A percentile compares a stretch with the other conserved stretches of the same genome.
Conservation (phyloP, 352 stramenopile species). For the Peronosclerospora sorghi region DNA sequence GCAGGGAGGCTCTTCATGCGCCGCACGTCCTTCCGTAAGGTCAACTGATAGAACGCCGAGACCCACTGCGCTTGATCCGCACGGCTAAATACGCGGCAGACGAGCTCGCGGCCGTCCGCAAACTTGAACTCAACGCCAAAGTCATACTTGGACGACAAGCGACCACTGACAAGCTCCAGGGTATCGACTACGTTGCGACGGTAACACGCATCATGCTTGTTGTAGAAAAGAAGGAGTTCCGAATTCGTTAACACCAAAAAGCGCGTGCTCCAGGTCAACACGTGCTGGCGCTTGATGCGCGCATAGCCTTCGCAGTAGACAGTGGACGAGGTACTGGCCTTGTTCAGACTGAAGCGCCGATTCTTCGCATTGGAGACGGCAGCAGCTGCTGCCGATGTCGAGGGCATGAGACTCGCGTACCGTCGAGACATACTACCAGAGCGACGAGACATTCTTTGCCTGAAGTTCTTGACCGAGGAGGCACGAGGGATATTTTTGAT, state of each 20-base stretch:
- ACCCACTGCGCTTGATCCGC: conserved; percentile 48
- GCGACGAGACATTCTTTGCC: conserved; percentile 2
- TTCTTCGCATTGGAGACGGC: conserved; percentile 3
- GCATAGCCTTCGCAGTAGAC: conserved; percentile 48
- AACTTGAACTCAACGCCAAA: conserved; percentile 38
- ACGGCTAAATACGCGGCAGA: conserved; percentile 40
- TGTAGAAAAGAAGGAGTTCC: conserved; percentile 36
- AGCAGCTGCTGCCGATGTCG: not conserved
- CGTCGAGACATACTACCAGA: conserved; percentile 3
- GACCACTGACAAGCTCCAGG: conserved; percentile 26
- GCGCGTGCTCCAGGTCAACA: conserved; percentile 49
- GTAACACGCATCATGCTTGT: conserved; percentile 42
- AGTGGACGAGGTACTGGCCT: conserved; percentile 3
- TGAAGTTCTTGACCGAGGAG: no score
- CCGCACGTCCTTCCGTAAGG: conserved; percentile 29
- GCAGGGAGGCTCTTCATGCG: conserved; percentile 18
- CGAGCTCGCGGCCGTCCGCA: conserved; percentile 30
- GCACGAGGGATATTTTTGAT: no score
- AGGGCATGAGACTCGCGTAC: conserved; percentile 1
- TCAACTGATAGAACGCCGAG: conserved; percentile 52
- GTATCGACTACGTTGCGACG: conserved; percentile 27
- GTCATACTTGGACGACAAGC: conserved; percentile 31
- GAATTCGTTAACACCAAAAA: conserved; percentile 41
- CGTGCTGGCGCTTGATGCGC: conserved; percentile 44
- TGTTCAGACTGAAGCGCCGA: conserved; percentile 20